Evolutionary conservation across 352 stramenopile species (phyloP).

Genomic region (Phytophthora citrophthora): DNA sequence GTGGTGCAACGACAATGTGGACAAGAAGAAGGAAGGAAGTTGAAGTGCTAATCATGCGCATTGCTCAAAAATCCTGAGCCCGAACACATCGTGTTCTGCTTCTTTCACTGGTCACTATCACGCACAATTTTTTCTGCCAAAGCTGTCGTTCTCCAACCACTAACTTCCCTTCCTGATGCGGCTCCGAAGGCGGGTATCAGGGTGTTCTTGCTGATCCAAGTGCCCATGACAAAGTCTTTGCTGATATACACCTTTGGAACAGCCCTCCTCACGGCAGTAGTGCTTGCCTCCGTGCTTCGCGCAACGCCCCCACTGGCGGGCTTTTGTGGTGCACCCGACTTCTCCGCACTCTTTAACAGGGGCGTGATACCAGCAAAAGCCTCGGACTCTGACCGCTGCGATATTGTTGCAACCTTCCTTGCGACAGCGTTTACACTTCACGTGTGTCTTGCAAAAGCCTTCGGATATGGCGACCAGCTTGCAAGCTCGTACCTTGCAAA

Average conservation of each 20-base stretch:
- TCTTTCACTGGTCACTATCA: conserved; percentile 14
- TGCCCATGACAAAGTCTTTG: conserved; percentile 4
- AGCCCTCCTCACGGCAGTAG: conserved; percentile 7
- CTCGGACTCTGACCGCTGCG: neutral
- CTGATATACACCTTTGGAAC: conserved; percentile 1
- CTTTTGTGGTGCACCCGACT: conserved; percentile 3
- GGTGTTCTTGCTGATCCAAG: neutral
- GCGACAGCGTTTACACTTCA: conserved; percentile 3
- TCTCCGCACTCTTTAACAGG: conserved; percentile 1
- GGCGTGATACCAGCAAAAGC: neutral
- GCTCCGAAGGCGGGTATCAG: neutral
- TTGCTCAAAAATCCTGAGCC: conserved; percentile 21
- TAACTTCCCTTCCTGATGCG: neutral
- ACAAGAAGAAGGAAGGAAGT: conserved; percentile 10
- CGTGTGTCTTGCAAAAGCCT: conserved; percentile 10
- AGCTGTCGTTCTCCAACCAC: neutral
- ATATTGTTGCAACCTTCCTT: conserved; percentile 9
- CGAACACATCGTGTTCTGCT: conserved; percentile 20
- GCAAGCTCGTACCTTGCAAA: conserved; percentile 17
- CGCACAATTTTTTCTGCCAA: conserved; percentile 9
- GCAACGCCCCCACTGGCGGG: conserved; percentile 4
- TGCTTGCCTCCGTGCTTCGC: conserved; percentile 3
- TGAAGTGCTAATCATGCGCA: conserved; percentile 20
- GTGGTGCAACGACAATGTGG: neutral
- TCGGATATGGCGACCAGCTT: neutral